Conservation (phyloP, 306 rosid species). For the Trifolium pratense region DNA sequence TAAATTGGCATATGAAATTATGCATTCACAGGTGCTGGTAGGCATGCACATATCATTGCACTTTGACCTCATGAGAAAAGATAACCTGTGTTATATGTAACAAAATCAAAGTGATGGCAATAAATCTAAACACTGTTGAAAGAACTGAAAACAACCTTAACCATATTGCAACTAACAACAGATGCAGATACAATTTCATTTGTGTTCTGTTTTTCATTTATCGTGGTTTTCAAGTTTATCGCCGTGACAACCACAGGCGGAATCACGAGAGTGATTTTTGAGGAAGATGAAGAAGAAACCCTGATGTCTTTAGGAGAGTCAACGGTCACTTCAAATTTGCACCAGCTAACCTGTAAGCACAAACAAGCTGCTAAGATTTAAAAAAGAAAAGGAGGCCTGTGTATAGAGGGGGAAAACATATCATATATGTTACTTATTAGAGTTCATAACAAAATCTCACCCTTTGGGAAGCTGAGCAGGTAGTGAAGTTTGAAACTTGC, state of each 20-base stretch:
- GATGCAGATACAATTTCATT: constrained; percentile 96
- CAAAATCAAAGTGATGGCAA: constrained; percentile 30
- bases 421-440: background rate
- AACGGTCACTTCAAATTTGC: constrained; percentile 88
- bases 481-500: constrained; percentile 62
- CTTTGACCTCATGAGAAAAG: constrained; percentile 17
- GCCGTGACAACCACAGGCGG: constrained; percentile 86
- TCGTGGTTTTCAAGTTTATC: constrained; percentile 75
- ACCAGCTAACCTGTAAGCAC: constrained; percentile 89
- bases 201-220: constrained; percentile 72
- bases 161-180: constrained; percentile 78
- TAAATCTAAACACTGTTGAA: constrained; percentile 35
- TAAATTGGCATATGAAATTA: background rate
- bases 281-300: constrained; percentile 54
- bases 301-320: constrained; percentile 75
- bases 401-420: background rate
- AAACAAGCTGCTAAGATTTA: constrained; percentile 35
- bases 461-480: constrained; percentile 65
- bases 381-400: constrained; percentile 10
- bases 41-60: background rate
- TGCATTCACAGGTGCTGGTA: background rate
- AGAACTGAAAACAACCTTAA: constrained; percentile 66
- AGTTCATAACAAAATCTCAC: constrained; percentile 53
- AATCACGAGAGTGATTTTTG: constrained; percentile 60
- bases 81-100: constrained; percentile 5